phyloP scores from a whole-genome alignment of 352 stramenopile genomes.

The Phytophthora pinifolia region DNA sequence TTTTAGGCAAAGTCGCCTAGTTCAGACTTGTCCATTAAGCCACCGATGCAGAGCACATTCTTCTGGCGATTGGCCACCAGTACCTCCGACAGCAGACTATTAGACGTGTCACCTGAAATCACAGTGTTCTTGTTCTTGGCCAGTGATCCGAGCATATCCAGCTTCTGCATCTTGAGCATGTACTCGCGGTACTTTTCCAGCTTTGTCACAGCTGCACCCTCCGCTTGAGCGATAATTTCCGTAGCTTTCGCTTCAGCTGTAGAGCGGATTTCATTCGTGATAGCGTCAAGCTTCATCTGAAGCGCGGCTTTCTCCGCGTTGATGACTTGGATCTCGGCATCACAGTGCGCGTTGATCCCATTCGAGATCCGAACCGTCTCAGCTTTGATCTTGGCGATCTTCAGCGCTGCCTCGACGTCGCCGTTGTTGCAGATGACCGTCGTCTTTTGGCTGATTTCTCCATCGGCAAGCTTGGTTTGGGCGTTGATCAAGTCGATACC shows the following conservation, averaged over 20 bases:
- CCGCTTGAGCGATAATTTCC: slow-evolving; percentile 49
- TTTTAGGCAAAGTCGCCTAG: too few relatives aligned
- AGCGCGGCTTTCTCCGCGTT: slow-evolving; percentile 36
- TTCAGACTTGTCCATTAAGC: background rate
- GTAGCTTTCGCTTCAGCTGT: slow-evolving; percentile 34
- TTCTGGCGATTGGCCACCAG: slow-evolving; percentile 56
- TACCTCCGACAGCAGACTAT: slow-evolving; percentile 55
- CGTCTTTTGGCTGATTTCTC: slow-evolving; percentile 57
- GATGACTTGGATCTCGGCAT: slow-evolving; percentile 50
- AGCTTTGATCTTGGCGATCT: slow-evolving; percentile 46
- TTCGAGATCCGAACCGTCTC: slow-evolving; percentile 48
- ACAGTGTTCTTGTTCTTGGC: slow-evolving; percentile 47
- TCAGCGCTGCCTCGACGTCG: slow-evolving; percentile 36
- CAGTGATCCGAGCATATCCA: slow-evolving; percentile 44
- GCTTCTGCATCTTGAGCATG: slow-evolving; percentile 45
- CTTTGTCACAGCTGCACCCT: slow-evolving; percentile 40
- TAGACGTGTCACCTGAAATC: slow-evolving; percentile 48
- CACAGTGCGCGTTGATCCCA: slow-evolving; percentile 41
- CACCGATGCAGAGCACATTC: slow-evolving; percentile 48
- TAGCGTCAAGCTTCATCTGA: slow-evolving; percentile 38
- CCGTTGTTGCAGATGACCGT: slow-evolving; percentile 49
- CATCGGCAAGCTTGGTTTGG: slow-evolving; percentile 49
- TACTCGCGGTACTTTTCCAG: slow-evolving; percentile 41
- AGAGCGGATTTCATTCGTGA: slow-evolving; percentile 33
- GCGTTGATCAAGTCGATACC: slow-evolving; percentile 52